A percentile compares a stretch with the other conserved stretches of the same genome.
Conservation (phyloP, 805 yeast species). For the Candida alai region DNA sequence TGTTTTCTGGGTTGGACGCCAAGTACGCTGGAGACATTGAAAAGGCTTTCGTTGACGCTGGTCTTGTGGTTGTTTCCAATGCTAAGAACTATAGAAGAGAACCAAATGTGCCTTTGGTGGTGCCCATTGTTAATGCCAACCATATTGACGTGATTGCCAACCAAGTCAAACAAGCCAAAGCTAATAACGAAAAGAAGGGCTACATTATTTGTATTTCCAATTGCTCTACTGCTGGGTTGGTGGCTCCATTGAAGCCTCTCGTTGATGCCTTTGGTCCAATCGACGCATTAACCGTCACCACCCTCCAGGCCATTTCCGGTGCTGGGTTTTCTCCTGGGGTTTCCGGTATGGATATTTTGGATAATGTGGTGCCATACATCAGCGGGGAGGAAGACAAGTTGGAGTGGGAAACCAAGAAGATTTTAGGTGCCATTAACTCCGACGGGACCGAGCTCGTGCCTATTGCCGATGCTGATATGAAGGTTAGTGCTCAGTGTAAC, state of each 20-base stretch:
- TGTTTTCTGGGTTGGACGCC: constrained; percentile 91
- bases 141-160: constrained; percentile 73
- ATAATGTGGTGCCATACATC: constrained; percentile 91
- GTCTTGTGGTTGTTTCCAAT: constrained; percentile 83
- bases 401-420: constrained; percentile 97
- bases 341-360: constrained; percentile 89
- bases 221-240: constrained; percentile 97
- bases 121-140: constrained; percentile 91
- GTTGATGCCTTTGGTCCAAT: constrained; percentile 88
- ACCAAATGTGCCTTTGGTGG: constrained; percentile 83
- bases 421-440: constrained; percentile 62
- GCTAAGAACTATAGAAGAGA: constrained; percentile 95
- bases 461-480: constrained; percentile 65
- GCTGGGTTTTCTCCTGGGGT: constrained; percentile 99
- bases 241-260: constrained; percentile 94
- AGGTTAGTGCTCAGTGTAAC: constrained; percentile 93
- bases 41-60: constrained; percentile 74
- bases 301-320: constrained; percentile 96
- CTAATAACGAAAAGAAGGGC: constrained; percentile 60
- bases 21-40: constrained; percentile 93
- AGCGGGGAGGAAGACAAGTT: constrained; percentile 97
- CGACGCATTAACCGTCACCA: constrained; percentile 80
- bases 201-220: constrained; percentile 92
- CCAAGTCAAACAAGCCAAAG: constrained; percentile 51
- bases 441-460: constrained; percentile 54